A percentile compares a stretch with the other conserved stretches of the same genome.
These are phyloP conservation scores for Elymus sibiricus DNA, from an alignment of 176 grass and related monocot species.

Conservation along the genomic window DNA sequence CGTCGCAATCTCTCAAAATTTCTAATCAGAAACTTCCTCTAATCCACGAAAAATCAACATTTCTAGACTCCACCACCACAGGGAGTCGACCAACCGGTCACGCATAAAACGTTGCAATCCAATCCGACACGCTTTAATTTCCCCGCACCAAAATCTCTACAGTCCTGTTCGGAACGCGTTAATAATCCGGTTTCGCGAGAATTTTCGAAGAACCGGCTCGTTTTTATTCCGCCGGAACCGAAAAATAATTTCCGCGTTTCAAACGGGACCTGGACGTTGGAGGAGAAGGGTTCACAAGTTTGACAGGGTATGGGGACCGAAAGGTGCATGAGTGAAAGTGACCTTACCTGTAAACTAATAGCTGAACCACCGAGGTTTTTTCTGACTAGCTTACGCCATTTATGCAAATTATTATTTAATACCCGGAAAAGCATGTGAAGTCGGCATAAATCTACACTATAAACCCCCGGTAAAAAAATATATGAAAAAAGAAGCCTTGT, in stretches of 20 bases:
- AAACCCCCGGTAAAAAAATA: not conserved
- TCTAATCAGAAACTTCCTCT: not conserved
- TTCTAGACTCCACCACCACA: not conserved
- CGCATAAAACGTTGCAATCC: not conserved
- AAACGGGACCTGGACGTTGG: not conserved
- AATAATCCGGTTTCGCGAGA: not conserved
- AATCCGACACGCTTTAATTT: not conserved
- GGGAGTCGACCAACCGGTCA: not conserved
- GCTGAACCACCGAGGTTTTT: not conserved
- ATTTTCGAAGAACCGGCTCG: not conserved
- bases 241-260: not conserved
- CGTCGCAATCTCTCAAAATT: slow-evolving; percentile 16
- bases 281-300: not conserved
- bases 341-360: not conserved
- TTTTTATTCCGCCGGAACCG: not conserved
- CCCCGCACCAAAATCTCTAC: too few species aligned
- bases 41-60: slow-evolving; percentile 4
- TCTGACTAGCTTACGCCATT: not conserved
- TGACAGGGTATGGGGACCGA: not conserved
- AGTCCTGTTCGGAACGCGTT: not conserved
- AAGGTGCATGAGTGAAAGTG: not conserved
- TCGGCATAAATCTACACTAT: not conserved
- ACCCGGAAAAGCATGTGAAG: not conserved
- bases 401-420: not conserved
- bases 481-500: not conserved